Conservation (phyloP, 148 eudicot genomes). For the Persicaria tinctoria region DNA sequence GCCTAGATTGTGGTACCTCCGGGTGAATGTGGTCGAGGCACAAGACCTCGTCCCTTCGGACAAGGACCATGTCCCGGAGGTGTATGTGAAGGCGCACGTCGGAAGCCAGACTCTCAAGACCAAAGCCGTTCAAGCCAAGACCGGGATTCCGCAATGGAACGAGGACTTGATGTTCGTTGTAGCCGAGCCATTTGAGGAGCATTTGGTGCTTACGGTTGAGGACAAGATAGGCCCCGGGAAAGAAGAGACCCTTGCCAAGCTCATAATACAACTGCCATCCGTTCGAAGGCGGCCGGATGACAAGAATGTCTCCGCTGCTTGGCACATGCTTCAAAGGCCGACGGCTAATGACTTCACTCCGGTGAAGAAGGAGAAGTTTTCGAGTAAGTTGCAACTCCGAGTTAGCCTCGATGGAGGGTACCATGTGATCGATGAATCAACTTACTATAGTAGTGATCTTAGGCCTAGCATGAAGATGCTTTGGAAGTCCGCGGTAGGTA, state of each 20-base stretch:
- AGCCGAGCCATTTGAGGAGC: constrained; percentile 42
- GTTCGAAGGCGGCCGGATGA: background rate
- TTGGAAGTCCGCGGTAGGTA: constrained; percentile 35
- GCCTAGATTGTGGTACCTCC: constrained; percentile 41
- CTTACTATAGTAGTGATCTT: constrained; percentile 39
- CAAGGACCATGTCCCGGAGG: constrained; percentile 23
- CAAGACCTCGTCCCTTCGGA: constrained; percentile 38
- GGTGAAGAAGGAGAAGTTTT: constrained; percentile 25
- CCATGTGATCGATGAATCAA: constrained; percentile 43
- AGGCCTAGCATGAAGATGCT: constrained; percentile 31
- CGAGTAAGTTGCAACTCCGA: constrained; percentile 37
- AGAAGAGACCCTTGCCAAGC: constrained; percentile 11
- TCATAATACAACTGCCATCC: background rate
- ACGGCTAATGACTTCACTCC: background rate
- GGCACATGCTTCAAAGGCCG: background rate
- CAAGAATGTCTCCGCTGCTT: background rate
- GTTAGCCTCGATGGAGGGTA: constrained; percentile 45
- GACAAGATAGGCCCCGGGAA: constrained; percentile 9
- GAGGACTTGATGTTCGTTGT: constrained; percentile 16
- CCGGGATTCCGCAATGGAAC: constrained; percentile 33
- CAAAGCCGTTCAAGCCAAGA: background rate
- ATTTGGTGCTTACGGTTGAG: constrained; percentile 15
- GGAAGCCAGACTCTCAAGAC: constrained; percentile 26
- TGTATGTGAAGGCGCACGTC: constrained; percentile 20
- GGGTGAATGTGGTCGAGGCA: constrained; percentile 43